Evolutionary conservation across 306 rosid genomes (phyloP), one percentile per base, ranked within the genome.

Genomic region (Rosa chinensis): DNA sequence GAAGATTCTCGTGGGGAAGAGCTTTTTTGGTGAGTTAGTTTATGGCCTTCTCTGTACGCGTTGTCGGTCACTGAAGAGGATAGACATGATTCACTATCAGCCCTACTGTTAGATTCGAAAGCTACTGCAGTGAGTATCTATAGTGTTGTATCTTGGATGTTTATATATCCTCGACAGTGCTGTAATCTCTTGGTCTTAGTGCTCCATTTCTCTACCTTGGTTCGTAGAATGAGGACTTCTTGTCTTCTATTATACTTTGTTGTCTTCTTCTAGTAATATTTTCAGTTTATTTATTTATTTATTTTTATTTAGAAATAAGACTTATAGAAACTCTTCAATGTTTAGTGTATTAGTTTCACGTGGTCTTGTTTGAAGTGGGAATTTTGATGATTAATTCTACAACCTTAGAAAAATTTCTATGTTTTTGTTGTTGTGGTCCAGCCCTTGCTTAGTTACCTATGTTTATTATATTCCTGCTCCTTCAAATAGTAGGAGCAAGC

Each of bases 341-440:
- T 6, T 9, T 72, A 8, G 18, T 32, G 8, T 32, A 49, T 47
- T 3, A 72, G 1, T 32, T 44, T 72, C 45, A 28, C 9, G 17
- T 69, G 42, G 17, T 32, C 7, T 49, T 25, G 21, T 72, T 47
- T 18, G 39, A 8, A 55, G 44, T 32, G 28, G 7, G 7, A 28
- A 63, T 32, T 37, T 64, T 64, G 70, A 64, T 64, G 70, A 64
- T 61, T 21, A 25, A 21, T 61, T 61, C 39, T 61, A 61, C 39
- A 14, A 62, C 40, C 6, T 62, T 10, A 17, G 20, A 55, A 25
- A 11, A 4, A 10, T 25, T 25, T 28, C 8, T 62, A 5, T 25
- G 20, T 28, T 62, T 62, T 25, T 25, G 23, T 10, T 10, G 12
- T 21, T 56, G 28, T 56, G 63, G 25, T 53, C 23, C 59, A 18